A percentile compares a stretch with the other conserved stretches of the same genome.
Evolutionary conservation across 2,329 filamentous ascomycete species (phyloP).

Genomic region (Colletotrichum echinochloae): DNA sequence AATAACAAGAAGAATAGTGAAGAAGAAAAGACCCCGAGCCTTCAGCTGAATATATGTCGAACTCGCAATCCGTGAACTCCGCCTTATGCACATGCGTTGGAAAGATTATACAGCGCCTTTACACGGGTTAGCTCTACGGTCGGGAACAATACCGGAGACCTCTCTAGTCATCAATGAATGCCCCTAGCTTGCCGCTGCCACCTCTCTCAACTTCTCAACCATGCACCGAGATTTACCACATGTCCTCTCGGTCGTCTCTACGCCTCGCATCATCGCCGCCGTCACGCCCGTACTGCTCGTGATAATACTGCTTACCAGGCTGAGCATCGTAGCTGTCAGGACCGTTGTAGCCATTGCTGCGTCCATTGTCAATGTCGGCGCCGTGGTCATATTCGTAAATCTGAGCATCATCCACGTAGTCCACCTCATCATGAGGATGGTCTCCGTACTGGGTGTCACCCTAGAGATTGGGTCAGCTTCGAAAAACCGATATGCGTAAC

Average conservation of each 20-base stretch:
- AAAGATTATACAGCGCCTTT: constrained; percentile 34
- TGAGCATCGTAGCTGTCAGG: constrained; percentile 53
- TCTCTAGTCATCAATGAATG: constrained; percentile 9
- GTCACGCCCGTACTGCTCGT: constrained; percentile 51
- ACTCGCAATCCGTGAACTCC: constrained; percentile 37
- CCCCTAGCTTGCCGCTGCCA: constrained; percentile 10
- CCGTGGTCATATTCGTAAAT: constrained; percentile 66
- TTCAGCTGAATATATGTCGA: constrained; percentile 31
- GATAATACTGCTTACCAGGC: constrained; percentile 56
- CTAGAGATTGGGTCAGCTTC: constrained; percentile 46
- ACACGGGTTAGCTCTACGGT: background rate
- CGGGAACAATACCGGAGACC: constrained; percentile 1
- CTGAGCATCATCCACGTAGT: constrained; percentile 65
- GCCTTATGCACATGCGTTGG: constrained; percentile 36
- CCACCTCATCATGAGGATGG: constrained; percentile 57
- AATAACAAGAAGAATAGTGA: background rate
- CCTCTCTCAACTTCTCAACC: background rate
- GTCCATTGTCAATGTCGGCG: constrained; percentile 50
- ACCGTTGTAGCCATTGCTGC: constrained; percentile 54
- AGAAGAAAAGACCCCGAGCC: background rate
- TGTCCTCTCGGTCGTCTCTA: constrained; percentile 53
- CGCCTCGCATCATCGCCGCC: constrained; percentile 47
- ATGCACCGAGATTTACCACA: constrained; percentile 54
- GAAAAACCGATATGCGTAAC: no score
- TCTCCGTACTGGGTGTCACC: constrained; percentile 61